Base-by-base conservation (phyloP, 2,329 filamentous ascomycete species). In the Fusarium ambrosium region DNA sequence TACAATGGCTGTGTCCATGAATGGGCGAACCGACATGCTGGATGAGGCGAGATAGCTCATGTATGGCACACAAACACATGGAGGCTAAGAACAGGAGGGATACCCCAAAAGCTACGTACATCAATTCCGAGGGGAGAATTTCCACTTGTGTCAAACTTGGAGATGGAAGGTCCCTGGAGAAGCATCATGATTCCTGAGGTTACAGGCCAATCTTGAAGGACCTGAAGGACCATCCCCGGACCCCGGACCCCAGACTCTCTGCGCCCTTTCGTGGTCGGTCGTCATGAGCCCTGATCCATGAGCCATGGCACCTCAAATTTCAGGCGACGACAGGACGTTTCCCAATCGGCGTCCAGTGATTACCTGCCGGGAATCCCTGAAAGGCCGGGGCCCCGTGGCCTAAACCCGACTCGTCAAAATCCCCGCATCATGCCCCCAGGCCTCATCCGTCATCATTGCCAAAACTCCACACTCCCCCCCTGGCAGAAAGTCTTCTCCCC, bases 251-350 rank as follows among this genome's bases (percentile, higher is more conserved):
- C 39, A 48, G 39, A 48, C 39, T 37, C 34, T 58, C 29, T 37
- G 27, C 53, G 32, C 18, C 29, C 29, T 22, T 36, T 37, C 39
- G n/a, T 41, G 6, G 37, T 37, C 59, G 27, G 37, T 27, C 59
- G 27, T 34, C 39, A 48, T 48, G 24, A 27, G 24, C 41, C 20
- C 39, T 48, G 39, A 34, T 61, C 39, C 58, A 61, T 61, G 36
- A 43, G 16, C 59, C 59, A 62, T 62, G 59, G 59, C 39, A 62
- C 59, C 59, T 62, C 59, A 62, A 45, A 20, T 62, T 48, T 51
- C 59, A 62, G 59, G 59, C n/a, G 58, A 39, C 56, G 24, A 53
- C 48, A 29, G 27, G 48, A 53, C 9, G 24, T 29, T 22, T 51
- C 45, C 55, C 32, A 59, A 59, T 24, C 55, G 55, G 55, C 34